phyloP scores from a whole-genome alignment of 208 protist species.

The Leishmania gerbilli region DNA sequence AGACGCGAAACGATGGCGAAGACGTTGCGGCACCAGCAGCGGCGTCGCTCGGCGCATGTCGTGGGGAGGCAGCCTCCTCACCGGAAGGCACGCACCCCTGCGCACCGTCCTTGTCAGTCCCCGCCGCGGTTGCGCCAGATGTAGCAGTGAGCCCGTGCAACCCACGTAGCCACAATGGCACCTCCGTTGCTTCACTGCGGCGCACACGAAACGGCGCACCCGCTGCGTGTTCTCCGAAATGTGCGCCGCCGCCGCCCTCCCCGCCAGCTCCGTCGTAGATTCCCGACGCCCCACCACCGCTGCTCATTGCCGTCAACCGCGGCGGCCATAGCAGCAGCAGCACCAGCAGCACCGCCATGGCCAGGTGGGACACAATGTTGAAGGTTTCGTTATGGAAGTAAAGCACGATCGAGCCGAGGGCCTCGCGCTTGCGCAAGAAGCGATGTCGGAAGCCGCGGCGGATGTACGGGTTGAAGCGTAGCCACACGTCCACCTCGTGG shows the following conservation, averaged over 20 bases:
- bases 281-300: neutral
- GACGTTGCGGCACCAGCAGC: neutral
- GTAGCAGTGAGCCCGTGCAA: conserved; percentile 2
- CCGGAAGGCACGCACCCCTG: neutral
- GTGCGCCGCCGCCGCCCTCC: neutral
- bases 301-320: conserved; percentile 4
- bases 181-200: neutral
- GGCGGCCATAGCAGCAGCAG: conserved; percentile 52
- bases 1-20: neutral
- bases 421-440: conserved; percentile 41
- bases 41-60: conserved; percentile 1
- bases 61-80: neutral
- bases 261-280: neutral
- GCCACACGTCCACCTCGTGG: conserved; percentile 56
- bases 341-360: conserved; percentile 39
- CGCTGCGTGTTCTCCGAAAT: neutral
- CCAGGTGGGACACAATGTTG: conserved; percentile 56
- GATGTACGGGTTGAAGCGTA: conserved; percentile 73
- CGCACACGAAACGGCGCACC: neutral
- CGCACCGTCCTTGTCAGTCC: neutral
- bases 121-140: neutral
- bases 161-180: conserved; percentile 22
- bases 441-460: conserved; percentile 55
- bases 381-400: conserved; percentile 70
- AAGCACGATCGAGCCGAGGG: conserved; percentile 45